Conservation (phyloP, 345 rosid species). For the Hypericum perforatum region DNA sequence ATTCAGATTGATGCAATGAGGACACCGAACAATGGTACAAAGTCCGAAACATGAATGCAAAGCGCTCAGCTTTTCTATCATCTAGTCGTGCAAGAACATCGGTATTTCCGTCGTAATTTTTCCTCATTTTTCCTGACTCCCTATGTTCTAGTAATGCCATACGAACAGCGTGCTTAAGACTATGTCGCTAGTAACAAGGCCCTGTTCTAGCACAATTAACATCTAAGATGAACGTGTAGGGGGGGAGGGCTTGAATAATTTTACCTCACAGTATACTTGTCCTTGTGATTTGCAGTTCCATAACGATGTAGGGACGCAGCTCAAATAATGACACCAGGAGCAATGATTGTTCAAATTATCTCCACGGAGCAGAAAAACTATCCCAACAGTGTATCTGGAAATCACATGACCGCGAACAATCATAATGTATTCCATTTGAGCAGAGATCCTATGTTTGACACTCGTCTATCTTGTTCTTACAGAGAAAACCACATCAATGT, state of each 20-base stretch:
- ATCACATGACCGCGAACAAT: neutral
- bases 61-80: no score
- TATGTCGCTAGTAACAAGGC: neutral
- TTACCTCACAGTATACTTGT: conserved; percentile 55
- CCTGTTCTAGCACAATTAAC: neutral
- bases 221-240: neutral
- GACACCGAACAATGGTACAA: neutral
- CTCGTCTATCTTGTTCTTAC: no score
- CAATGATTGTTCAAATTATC: conserved; percentile 8
- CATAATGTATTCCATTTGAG: no score
- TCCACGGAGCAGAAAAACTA: conserved; percentile 14
- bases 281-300: conserved; percentile 25
- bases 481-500: no score
- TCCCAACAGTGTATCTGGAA: conserved; percentile 19
- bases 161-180: neutral
- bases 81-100: no score
- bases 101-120: no score
- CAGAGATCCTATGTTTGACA: no score
- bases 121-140: no score
- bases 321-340: conserved; percentile 17
- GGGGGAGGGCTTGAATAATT: conserved; percentile 4
- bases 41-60: neutral
- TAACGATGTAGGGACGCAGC: conserved; percentile 12
- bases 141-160: no score
- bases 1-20: no score